Evolutionary conservation across 2,329 filamentous ascomycete species (phyloP).

Genomic region (Dactylonectria estremocensis): DNA sequence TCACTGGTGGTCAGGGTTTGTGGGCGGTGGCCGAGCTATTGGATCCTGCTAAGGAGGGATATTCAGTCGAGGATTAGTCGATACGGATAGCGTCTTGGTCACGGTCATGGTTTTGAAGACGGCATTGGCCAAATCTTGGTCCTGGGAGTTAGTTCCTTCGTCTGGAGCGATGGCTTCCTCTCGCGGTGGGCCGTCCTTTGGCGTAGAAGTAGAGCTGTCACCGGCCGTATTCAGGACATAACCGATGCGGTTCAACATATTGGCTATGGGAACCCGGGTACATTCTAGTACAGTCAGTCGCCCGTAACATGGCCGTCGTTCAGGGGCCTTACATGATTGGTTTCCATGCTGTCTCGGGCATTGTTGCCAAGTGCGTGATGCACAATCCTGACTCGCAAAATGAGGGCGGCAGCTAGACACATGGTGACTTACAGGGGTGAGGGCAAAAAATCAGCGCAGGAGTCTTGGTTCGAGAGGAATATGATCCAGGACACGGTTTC

Average conservation of each 20-base stretch:
- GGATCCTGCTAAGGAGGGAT: neutral
- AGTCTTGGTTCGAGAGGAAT: neutral
- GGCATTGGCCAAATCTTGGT: too few species aligned
- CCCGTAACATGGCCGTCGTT: neutral
- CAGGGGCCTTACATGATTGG: neutral
- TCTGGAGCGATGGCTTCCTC: neutral
- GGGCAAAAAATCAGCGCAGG: neutral
- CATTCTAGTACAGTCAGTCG: neutral
- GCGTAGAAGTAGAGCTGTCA: neutral
- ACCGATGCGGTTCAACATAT: neutral
- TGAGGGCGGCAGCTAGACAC: slow-evolving; percentile 9
- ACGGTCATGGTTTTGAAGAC: neutral
- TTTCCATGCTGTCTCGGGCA: slow-evolving; percentile 1
- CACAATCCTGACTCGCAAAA: slow-evolving; percentile 24
- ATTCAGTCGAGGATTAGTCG: slow-evolving; percentile 6
- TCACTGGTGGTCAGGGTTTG: neutral
- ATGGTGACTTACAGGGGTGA: slow-evolving; percentile 17
- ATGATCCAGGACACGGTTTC: neutral
- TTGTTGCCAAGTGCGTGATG: slow-evolving; percentile 3
- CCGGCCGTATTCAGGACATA: slow-evolving; percentile 1
- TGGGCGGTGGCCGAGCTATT: neutral
- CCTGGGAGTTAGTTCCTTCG: neutral
- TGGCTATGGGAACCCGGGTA: neutral
- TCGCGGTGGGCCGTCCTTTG: neutral
- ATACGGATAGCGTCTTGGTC: slow-evolving; percentile 8